Evolutionary conservation across 2,329 filamentous ascomycete species (phyloP).

Genomic region (Magnaporthales sp.): DNA sequence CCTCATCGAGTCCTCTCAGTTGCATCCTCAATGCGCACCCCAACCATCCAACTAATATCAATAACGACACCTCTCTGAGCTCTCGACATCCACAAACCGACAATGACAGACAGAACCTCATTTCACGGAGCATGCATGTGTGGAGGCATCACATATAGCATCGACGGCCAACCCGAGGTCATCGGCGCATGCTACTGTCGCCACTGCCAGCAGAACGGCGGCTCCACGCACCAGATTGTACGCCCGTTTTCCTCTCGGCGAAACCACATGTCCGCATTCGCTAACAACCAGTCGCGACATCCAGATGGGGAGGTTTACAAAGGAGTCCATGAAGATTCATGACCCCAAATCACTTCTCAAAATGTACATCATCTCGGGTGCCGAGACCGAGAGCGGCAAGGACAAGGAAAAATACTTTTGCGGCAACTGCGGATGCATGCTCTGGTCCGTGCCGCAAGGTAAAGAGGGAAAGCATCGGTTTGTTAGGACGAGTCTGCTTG

Average conservation of each 20-base stretch:
- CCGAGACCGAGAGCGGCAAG: constrained; percentile 11
- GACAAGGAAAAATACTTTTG: constrained; percentile 15
- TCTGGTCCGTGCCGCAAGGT: constrained; percentile 13
- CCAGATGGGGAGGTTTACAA: constrained; percentile 12
- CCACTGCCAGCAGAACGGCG: constrained; percentile 13
- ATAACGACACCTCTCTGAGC: neutral
- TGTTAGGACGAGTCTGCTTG: constrained; percentile 13
- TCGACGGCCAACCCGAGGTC: constrained; percentile 10
- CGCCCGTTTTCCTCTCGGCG: neutral
- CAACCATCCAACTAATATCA: neutral
- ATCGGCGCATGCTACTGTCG: constrained; percentile 13
- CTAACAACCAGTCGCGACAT: neutral
- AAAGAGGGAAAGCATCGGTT: constrained; percentile 11
- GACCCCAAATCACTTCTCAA: constrained; percentile 11
- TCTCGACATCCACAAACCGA: neutral
- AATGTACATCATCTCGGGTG: constrained; percentile 11
- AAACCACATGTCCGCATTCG: neutral
- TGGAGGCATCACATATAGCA: constrained; percentile 12
- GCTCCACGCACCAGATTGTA: constrained; percentile 13
- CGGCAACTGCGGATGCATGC: constrained; percentile 13
- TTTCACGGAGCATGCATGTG: constrained; percentile 12
- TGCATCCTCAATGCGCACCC: neutral
- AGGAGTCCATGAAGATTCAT: constrained; percentile 11
- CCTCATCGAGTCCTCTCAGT: too few species aligned
- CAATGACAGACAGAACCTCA: neutral